Conservation (phyloP, 306 rosid genomes). For the Ochetophila trinervis region DNA sequence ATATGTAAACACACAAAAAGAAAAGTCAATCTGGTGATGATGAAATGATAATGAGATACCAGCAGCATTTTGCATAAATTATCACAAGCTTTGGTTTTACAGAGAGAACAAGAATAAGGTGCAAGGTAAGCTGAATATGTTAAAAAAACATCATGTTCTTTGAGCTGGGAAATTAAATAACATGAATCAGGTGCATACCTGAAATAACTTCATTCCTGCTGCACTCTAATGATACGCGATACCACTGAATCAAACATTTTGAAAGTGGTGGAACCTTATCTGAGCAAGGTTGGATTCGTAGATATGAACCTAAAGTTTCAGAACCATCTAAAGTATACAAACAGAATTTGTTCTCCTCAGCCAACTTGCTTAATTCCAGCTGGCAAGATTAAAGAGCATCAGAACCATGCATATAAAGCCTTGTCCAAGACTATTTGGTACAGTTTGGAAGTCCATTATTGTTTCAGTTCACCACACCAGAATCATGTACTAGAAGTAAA, state of each 20-base stretch:
- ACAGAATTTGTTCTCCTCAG: constrained; percentile 56
- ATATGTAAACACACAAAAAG: background rate
- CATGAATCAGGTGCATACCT: constrained; percentile 40
- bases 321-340: constrained; percentile 63
- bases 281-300: constrained; percentile 59
- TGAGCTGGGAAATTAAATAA: background rate
- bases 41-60: background rate
- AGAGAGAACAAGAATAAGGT: background rate
- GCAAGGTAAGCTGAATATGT: background rate
- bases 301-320: constrained; percentile 66
- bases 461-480: background rate
- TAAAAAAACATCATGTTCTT: background rate
- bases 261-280: constrained; percentile 57
- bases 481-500: background rate
- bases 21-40: background rate
- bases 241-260: constrained; percentile 86
- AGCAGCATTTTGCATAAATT: no score
- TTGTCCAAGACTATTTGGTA: no score
- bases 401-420: background rate
- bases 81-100: no score
- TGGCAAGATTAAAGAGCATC: constrained; percentile 29
- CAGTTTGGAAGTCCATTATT: background rate
- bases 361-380: constrained; percentile 83
- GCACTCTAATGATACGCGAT: constrained; percentile 76
- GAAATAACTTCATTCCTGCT: constrained; percentile 83